These are phyloP conservation scores for Paraphoma sp. DNA, from an alignment of 2,329 filamentous ascomycete genomes.

Conservation along the genomic window DNA sequence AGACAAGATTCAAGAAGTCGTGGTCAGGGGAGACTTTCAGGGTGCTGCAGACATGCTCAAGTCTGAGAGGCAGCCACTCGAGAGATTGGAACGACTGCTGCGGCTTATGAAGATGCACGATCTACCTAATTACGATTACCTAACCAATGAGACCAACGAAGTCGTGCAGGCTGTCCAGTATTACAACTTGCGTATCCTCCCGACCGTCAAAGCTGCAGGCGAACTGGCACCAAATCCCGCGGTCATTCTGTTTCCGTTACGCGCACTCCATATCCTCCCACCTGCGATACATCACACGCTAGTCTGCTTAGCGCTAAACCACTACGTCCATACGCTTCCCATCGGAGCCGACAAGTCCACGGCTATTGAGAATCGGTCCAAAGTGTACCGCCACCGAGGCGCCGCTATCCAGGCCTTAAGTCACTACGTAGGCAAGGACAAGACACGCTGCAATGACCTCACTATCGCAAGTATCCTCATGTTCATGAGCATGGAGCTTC, in stretches of 20 bases:
- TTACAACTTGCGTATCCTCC: slow-evolving; percentile 35
- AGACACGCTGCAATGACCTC: slow-evolving; percentile 28
- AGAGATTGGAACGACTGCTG: slow-evolving; percentile 20
- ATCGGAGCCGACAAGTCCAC: slow-evolving; percentile 12
- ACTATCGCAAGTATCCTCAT: slow-evolving; percentile 38
- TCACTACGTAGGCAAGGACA: slow-evolving; percentile 29
- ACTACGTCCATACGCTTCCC: slow-evolving; percentile 28
- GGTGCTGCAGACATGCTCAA: slow-evolving; percentile 24
- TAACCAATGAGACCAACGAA: slow-evolving; percentile 33
- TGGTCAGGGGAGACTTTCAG: slow-evolving; percentile 10
- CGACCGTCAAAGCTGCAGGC: slow-evolving; percentile 17
- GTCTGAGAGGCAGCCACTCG: slow-evolving; percentile 20
- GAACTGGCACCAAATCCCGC: slow-evolving; percentile 36
- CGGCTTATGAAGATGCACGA: slow-evolving; percentile 22
- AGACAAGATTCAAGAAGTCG: slow-evolving; percentile 20
- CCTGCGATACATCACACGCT: slow-evolving; percentile 37
- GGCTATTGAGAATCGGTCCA: slow-evolving; percentile 18
- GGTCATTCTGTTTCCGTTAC: slow-evolving; percentile 32
- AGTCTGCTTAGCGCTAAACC: slow-evolving; percentile 33
- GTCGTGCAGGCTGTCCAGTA: slow-evolving; percentile 42
- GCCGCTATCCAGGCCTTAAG: slow-evolving; percentile 34
- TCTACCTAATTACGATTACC: slow-evolving; percentile 26
- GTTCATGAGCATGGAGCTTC: slow-evolving; percentile 40
- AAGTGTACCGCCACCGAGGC: slow-evolving; percentile 38
- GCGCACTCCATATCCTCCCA: slow-evolving; percentile 34